Base-by-base conservation (phyloP, 1,284 basidiomycete genomes). In the Pholiota adiposa region DNA sequence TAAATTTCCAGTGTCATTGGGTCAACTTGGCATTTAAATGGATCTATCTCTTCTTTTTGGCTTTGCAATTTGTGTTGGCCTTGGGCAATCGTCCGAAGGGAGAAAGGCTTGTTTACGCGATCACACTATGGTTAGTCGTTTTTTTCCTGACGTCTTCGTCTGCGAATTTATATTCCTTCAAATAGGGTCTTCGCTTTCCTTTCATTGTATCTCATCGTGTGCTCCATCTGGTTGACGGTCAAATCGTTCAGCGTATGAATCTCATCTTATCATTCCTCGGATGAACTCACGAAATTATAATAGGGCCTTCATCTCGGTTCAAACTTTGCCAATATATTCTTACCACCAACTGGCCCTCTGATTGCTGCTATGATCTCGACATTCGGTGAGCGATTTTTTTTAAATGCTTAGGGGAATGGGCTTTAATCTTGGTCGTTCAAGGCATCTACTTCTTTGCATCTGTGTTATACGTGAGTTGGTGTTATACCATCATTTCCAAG, bases 71-170 rank as follows among this genome's bases (percentile, higher is more conserved):
- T 69, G 87, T 98, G 40, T 81, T 98, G n/a, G 96, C 96, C 3
- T 78, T 98, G 27, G 97, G 97, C 59, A 98, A 98, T 75, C 82
- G 97, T 64, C 97, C 97, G 1, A 98, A 98, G 73, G 96, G 95
- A 62, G 97, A 98, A 79, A 86, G 90, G 54, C 72, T 83, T 41
- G 86, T 93, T 6, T 98, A 98, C 70, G 79, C 89, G 0, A 67
- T 90, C 27, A 97, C 95, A 5, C 82, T 98, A 65, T 88, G 88
- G 86, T 88, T 61, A 21, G 82, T 81, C 54, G 52, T 23, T 12
- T 57, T 36, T 18, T 44, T 54, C 14, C 18, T 50, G 14, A 29
- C 8, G 27, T 27, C 14, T 41, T 23, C 3, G 8, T 0, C 3
- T 49, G 8, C 57, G 57, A 41, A 51, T 60, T 21, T 25, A 51